Percentiles rank a stretch among this genome's conserved stretches.
Evolutionary conservation across 1,139 yeast genomes (phyloP).

Genomic region (Geotrichum citri-aurantii): DNA sequence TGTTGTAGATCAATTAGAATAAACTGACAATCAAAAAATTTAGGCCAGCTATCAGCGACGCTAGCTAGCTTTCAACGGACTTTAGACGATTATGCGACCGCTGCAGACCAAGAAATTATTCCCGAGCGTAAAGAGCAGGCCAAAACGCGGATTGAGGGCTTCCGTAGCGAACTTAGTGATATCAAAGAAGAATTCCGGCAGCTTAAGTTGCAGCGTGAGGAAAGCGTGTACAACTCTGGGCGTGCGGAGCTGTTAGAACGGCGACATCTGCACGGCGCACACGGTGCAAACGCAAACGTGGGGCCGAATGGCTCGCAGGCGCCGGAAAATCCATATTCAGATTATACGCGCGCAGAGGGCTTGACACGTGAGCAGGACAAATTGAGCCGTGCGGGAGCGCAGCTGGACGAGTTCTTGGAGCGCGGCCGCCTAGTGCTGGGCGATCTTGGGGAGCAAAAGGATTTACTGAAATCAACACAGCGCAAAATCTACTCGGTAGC

Average conservation of each 20-base stretch:
- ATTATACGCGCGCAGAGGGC: slow-evolving; percentile 48
- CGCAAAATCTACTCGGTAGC: slow-evolving; percentile 62
- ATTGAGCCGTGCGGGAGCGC: slow-evolving; percentile 67
- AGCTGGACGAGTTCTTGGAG: slow-evolving; percentile 81
- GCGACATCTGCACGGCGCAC: slow-evolving; percentile 28
- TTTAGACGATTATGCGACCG: slow-evolving; percentile 65
- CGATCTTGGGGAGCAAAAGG: slow-evolving; percentile 81
- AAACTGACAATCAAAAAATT: background rate
- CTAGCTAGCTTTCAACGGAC: slow-evolving; percentile 70
- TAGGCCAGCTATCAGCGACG: slow-evolving; percentile 77
- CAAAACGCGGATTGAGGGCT: slow-evolving; percentile 52
- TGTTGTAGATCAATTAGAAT: background rate
- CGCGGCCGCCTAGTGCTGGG: slow-evolving; percentile 85
- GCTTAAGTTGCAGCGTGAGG: slow-evolving; percentile 62
- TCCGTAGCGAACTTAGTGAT: slow-evolving; percentile 54
- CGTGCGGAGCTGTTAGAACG: slow-evolving; percentile 60
- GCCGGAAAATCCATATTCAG: slow-evolving; percentile 56
- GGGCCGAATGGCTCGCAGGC: slow-evolving; percentile 19
- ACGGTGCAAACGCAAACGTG: background rate
- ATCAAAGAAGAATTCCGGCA: slow-evolving; percentile 54
- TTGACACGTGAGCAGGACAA: slow-evolving; percentile 60
- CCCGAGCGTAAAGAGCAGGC: slow-evolving; percentile 59
- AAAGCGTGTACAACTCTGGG: slow-evolving; percentile 42
- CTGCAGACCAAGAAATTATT: slow-evolving; percentile 55
- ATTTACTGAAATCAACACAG: slow-evolving; percentile 59